phyloP scores from a whole-genome alignment of 2,329 filamentous ascomycete genomes.

The Pseudocercospora ulei region DNA sequence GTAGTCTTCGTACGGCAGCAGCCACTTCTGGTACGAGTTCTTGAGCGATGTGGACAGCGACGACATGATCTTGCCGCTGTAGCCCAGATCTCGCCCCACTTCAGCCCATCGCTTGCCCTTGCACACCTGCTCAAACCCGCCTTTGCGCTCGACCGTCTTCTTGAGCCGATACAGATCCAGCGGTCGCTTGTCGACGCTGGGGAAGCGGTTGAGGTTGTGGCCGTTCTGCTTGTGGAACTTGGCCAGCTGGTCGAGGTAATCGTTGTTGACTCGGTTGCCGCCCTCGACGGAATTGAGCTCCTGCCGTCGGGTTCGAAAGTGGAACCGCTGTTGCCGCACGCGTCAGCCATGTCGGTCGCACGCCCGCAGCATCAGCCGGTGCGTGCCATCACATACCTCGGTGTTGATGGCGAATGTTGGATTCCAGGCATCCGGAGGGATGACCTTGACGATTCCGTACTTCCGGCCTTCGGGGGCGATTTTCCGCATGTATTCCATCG shows the following conservation, averaged over 20 bases:
- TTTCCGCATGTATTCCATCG: constrained; percentile 85
- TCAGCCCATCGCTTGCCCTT: constrained; percentile 99
- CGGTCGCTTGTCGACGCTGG: constrained; percentile 94
- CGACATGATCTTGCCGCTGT: constrained; percentile 99
- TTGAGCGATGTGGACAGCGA: constrained; percentile 94
- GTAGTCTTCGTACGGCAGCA: constrained; percentile 94
- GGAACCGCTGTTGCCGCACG: constrained; percentile 60
- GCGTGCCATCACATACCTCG: constrained; percentile 62
- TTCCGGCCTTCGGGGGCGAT: constrained; percentile 76
- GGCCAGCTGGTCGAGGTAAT: constrained; percentile 85
- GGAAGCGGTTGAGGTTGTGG: constrained; percentile 83
- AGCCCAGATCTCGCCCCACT: constrained; percentile 89
- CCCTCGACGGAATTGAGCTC: constrained; percentile 96
- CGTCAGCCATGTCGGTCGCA: constrained; percentile 16
- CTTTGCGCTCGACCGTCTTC: constrained; percentile 88
- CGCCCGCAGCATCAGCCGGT: no score
- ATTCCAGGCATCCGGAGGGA: constrained; percentile 88
- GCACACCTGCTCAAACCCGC: constrained; percentile 93
- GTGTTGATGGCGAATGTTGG: constrained; percentile 94
- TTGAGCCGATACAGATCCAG: constrained; percentile 92
- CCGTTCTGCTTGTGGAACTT: constrained; percentile 98
- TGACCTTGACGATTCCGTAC: constrained; percentile 90
- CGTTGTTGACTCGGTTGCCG: constrained; percentile 88
- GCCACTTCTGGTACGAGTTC: constrained; percentile 95
- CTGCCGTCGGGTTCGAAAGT: constrained; percentile 91